phyloP scores from a whole-genome alignment of 768 basidiomycete genomes.

The Gymnopilus dilepis region DNA sequence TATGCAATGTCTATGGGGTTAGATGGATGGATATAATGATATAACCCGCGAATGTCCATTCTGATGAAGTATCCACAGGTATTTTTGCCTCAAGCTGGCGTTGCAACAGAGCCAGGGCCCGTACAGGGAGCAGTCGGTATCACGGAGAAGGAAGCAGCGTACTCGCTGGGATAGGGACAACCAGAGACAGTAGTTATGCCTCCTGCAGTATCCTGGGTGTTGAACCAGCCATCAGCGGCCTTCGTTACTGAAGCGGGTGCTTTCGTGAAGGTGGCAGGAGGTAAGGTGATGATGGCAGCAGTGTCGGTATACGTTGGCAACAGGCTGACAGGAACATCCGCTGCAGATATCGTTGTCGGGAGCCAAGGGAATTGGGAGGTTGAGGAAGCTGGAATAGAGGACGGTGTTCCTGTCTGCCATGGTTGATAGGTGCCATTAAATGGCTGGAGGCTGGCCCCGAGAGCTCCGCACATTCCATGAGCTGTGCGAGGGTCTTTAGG shows the following conservation, averaged over 20 bases:
- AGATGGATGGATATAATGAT: not conserved
- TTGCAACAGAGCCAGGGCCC: conserved; percentile 21
- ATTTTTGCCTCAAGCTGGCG: not conserved
- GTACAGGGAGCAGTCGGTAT: conserved; percentile 35
- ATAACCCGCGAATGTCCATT: not conserved
- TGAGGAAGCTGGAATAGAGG: conserved; percentile 55
- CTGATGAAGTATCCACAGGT: not conserved
- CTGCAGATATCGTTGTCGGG: conserved; percentile 51
- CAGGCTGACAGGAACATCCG: conserved; percentile 29
- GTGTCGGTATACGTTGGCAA: conserved; percentile 73
- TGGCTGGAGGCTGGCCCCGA: conserved; percentile 39
- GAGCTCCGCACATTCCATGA: conserved; percentile 60
- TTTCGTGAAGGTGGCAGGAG: conserved; percentile 51
- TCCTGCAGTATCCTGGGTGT: conserved; percentile 51
- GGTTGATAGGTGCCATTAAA: conserved; percentile 45
- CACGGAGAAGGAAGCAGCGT: conserved; percentile 27
- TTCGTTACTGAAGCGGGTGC: conserved; percentile 47
- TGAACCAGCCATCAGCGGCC: conserved; percentile 62
- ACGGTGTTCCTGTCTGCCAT: conserved; percentile 64
- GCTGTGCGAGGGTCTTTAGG: conserved; percentile 72
- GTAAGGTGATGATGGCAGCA: conserved; percentile 59
- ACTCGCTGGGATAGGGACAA: conserved; percentile 61
- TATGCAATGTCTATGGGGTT: not conserved
- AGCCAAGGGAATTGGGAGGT: conserved; percentile 57
- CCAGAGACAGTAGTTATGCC: conserved; percentile 55